phyloP scores from a whole-genome alignment of 495 filamentous ascomycete genomes.

The Clohesyomyces aquaticus region DNA sequence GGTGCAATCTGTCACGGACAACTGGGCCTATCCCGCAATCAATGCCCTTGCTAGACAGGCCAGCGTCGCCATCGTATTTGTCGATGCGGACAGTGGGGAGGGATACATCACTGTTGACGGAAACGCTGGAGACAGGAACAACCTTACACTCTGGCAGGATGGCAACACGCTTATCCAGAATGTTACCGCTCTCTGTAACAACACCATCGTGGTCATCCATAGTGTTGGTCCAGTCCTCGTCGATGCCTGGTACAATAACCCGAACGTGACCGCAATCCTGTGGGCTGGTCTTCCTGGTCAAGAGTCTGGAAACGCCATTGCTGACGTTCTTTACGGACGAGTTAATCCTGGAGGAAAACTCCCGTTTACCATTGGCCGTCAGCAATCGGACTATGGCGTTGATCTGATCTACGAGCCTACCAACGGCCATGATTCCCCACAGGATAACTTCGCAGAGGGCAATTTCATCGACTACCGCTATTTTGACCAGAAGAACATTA shows the following conservation, averaged over 20 bases:
- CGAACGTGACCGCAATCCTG: constrained; percentile 92
- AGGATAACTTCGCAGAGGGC: constrained; percentile 82
- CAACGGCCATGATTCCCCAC: constrained; percentile 69
- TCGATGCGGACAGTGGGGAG: constrained; percentile 85
- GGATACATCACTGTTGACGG: constrained; percentile 81
- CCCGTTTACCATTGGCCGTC: constrained; percentile 85
- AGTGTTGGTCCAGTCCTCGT: constrained; percentile 79
- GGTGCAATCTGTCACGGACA: constrained; percentile 75
- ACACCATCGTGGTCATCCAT: constrained; percentile 93
- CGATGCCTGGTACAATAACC: constrained; percentile 74
- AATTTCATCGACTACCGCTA: constrained; percentile 93
- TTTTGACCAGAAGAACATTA: constrained; percentile 75
- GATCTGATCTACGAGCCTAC: constrained; percentile 77
- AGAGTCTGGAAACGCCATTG: constrained; percentile 87
- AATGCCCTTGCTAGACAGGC: constrained; percentile 66
- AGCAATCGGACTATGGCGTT: constrained; percentile 72
- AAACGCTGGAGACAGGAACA: constrained; percentile 88
- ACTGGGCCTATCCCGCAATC: constrained; percentile 67
- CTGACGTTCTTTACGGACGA: constrained; percentile 86
- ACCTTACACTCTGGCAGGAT: constrained; percentile 85
- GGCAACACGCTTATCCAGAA: constrained; percentile 79
- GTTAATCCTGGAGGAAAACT: constrained; percentile 84
- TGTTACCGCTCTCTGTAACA: constrained; percentile 76
- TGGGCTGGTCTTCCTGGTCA: constrained; percentile 93
- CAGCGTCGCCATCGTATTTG: constrained; percentile 81